Percentiles rank a stretch among this genome's conserved stretches.
Conservation (phyloP, 371 early-diverging fungal genomes). For the Funneliformis caledonium region DNA sequence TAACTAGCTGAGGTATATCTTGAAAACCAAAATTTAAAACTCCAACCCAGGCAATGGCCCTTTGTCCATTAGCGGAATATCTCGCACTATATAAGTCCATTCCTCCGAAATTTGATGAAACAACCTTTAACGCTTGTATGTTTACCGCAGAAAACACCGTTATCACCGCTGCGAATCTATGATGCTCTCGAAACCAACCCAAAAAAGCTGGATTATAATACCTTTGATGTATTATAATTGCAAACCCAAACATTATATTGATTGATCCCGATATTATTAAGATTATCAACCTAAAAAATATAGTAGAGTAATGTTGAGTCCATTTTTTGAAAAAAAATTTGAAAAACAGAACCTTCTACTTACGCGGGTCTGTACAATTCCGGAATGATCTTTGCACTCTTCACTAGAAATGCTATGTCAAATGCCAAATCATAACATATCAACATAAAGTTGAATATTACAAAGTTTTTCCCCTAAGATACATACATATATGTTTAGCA, state of each 20-base stretch:
- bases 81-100: neutral
- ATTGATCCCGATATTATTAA: neutral
- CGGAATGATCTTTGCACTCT: neutral
- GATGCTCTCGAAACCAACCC: neutral
- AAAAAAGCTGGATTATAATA: neutral
- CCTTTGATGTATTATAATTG: neutral
- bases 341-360: neutral
- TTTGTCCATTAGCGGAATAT: neutral
- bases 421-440: neutral
- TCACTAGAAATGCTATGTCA: neutral
- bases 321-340: no score
- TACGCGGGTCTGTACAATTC: neutral
- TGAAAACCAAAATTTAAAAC: neutral
- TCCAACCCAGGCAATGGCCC: neutral
- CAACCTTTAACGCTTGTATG: neutral
- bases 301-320: no score
- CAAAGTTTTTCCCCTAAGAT: neutral
- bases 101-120: neutral
- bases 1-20: constrained; percentile 3
- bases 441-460: neutral
- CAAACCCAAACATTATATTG: neutral
- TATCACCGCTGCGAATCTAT: neutral
- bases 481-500: no score
- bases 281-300: neutral
- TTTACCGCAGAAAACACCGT: neutral